Conservation (phyloP, 768 basidiomycete species). For the Mycena crocata region DNA sequence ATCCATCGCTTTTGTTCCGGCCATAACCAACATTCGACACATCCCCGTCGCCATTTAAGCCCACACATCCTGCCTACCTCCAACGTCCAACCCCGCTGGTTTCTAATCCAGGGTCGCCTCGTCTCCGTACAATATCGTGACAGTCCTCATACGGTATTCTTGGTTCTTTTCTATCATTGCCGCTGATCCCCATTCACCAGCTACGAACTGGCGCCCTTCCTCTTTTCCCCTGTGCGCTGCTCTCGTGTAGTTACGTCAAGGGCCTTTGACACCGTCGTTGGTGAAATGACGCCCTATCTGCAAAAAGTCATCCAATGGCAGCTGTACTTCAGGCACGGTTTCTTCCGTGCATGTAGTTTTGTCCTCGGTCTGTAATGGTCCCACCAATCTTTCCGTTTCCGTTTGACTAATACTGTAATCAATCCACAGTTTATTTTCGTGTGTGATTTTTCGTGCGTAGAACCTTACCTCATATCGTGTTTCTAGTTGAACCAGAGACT, state of each 20-base stretch:
- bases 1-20: too few relatives aligned
- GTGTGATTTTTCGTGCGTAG: slow-evolving; percentile 66
- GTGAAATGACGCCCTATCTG: slow-evolving; percentile 85
- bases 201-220: slow-evolving; percentile 36
- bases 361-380: slow-evolving; percentile 69
- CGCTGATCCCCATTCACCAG: slow-evolving; percentile 11
- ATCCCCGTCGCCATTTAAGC: too few relatives aligned
- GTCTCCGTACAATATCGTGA: too few relatives aligned
- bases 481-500: slow-evolving; percentile 84
- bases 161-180: not conserved
- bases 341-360: slow-evolving; percentile 89
- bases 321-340: slow-evolving; percentile 94
- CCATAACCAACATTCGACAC: too few relatives aligned
- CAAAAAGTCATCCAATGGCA: slow-evolving; percentile 92
- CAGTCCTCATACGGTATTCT: slow-evolving; percentile 64
- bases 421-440: slow-evolving; percentile 70
- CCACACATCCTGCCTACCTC: too few relatives aligned
- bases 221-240: not conserved
- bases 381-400: slow-evolving; percentile 25
- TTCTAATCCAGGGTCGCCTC: too few relatives aligned
- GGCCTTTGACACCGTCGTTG: slow-evolving; percentile 90
- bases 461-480: slow-evolving; percentile 12
- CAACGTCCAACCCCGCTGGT: too few relatives aligned
- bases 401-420: slow-evolving; percentile 9
- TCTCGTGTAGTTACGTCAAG: slow-evolving; percentile 32